Evolutionary conservation across 129 eudicot species (phyloP), one percentile per base, ranked within the genome.

Genomic region (Centaurea solstitialis): DNA sequence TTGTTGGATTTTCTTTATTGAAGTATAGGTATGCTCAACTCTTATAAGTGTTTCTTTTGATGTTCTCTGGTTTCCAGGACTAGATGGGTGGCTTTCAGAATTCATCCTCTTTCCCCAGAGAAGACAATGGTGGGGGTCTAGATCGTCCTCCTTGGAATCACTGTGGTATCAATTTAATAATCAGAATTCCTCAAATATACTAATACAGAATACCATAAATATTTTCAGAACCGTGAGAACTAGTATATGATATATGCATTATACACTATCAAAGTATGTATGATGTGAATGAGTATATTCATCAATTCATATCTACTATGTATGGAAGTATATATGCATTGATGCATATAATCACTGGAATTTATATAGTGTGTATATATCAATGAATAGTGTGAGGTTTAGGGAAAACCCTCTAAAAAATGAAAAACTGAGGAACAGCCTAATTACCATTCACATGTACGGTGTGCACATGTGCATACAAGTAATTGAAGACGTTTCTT

Each of bases 31-130:
- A 72, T 87, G 77, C 70, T 90, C 94, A 6, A 90, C 86, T 90
- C 95, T n/a, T 92, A 90, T 47, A 70, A 85, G 69, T 90, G 95
- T 3, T 3, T 92, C 92, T 59, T 59, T 18, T 0, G 90, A 86
- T 75, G 62, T 53, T 81, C 95, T 62, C 33, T 82, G 87, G 30
- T 78, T 85, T n/a, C n/a, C n/a, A n/a, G n/a, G n/a, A n/a, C n/a
- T n/a, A n/a, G n/a, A n/a, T n/a, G n/a, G n/a, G n/a, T n/a, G n/a
- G n/a, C n/a, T n/a, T n/a, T 28, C 82, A 6, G 89, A 81, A 30
- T 83, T 82, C 84, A 82, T 80, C 80, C 90, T 87, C 82, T 82
- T 45, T 40, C 50, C 78, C 0, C 86, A 81, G 43, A 39, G 86
- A 78, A 22, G 70, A 67, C 75, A 72, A 62, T 47, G 81, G 86